These are phyloP conservation scores for Yarrowia keelungensis DNA, from an alignment of 805 yeast species.

Conservation along the genomic window DNA sequence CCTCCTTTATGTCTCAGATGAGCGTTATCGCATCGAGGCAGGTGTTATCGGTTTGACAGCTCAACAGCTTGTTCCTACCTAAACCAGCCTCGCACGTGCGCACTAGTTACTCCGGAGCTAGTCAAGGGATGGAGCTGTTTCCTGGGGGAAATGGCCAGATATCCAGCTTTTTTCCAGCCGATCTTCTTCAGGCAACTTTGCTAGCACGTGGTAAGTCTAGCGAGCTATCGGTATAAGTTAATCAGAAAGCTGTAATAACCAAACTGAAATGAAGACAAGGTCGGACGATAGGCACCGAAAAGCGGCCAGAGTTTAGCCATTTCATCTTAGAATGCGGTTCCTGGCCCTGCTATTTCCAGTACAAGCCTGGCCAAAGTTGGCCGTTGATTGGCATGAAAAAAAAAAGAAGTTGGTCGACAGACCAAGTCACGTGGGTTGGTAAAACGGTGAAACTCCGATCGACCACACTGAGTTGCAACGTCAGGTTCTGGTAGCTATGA, in stretches of 20 bases:
- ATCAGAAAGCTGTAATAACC: neutral
- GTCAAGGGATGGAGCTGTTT: too few species aligned
- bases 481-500: too few species aligned
- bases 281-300: neutral
- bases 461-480: too few species aligned
- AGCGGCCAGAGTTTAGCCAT: neutral
- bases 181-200: neutral
- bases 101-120: too few species aligned
- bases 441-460: too few species aligned
- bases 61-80: too few species aligned
- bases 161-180: too few species aligned
- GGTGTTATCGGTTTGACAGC: too few species aligned
- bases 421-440: neutral
- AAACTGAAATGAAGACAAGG: neutral
- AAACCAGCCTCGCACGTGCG: too few species aligned
- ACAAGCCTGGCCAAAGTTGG: neutral
- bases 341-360: conserved; percentile 2
- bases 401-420: neutral
- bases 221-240: neutral
- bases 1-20: neutral
- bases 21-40: neutral
- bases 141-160: too few species aligned
- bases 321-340: neutral
- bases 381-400: neutral
- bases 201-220: conserved; percentile 2